Evolutionary conservation across 495 filamentous ascomycete genomes (phyloP).

Genomic region (Aspergillus egyptiacus): DNA sequence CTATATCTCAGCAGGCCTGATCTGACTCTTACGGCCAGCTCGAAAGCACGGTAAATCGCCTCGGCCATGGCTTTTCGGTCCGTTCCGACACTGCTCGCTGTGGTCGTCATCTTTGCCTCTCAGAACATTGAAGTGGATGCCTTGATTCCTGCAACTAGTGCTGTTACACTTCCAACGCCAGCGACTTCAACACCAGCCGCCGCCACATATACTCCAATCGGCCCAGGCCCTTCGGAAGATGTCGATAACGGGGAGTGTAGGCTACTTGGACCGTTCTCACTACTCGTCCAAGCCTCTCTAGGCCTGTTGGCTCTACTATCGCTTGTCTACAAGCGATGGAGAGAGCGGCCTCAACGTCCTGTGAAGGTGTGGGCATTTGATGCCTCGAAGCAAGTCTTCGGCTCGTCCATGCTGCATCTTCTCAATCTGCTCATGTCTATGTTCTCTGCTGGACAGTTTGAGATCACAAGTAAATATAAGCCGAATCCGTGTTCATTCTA

Average conservation of each 20-base stretch:
- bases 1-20: background rate
- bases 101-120: conserved; percentile 4
- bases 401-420: conserved; percentile 80
- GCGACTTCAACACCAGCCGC: conserved; percentile 13
- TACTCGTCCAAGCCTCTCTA: conserved; percentile 84
- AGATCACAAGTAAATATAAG: conserved; percentile 52
- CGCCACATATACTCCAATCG: conserved; percentile 12
- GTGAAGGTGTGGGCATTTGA: conserved; percentile 96
- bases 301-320: conserved; percentile 76
- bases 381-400: conserved; percentile 95
- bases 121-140: conserved; percentile 13
- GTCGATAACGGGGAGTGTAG: conserved; percentile 63
- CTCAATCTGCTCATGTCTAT: conserved; percentile 93
- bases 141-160: conserved; percentile 2
- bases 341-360: conserved; percentile 85
- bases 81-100: background rate
- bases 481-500: conserved; percentile 98
- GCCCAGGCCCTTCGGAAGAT: conserved; percentile 18
- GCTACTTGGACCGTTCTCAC: conserved; percentile 77
- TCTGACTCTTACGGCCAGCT: background rate
- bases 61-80: conserved; percentile 9
- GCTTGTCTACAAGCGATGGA: conserved; percentile 87
- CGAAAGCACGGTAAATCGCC: background rate
- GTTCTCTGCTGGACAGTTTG: conserved; percentile 76
- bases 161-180: conserved; percentile 6